These are phyloP conservation scores for Penicillium dipodomyicola DNA, from an alignment of 495 filamentous ascomycete species.

Conservation along the genomic window DNA sequence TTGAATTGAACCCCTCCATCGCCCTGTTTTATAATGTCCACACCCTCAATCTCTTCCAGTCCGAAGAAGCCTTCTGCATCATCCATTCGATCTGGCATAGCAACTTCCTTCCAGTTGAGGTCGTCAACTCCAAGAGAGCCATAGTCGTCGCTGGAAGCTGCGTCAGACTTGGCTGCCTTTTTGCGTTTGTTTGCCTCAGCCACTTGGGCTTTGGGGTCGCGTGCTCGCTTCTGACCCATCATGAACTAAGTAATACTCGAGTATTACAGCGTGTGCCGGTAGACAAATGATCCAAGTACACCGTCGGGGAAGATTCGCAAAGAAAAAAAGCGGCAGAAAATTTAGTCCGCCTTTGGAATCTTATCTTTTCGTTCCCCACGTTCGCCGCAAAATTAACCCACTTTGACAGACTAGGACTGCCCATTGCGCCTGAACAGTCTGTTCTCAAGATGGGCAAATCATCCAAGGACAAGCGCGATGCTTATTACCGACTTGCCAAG, in stretches of 20 bases:
- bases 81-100: slow-evolving; percentile 80
- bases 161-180: slow-evolving; percentile 40
- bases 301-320: slow-evolving; percentile 17
- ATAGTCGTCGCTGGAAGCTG: slow-evolving; percentile 22
- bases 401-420: slow-evolving; percentile 9
- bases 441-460: slow-evolving; percentile 80
- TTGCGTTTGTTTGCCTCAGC: slow-evolving; percentile 48
- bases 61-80: slow-evolving; percentile 95
- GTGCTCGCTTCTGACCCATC: slow-evolving; percentile 51
- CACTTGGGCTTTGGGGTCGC: slow-evolving; percentile 39
- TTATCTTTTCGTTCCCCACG: slow-evolving; percentile 39
- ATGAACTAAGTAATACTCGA: slow-evolving; percentile 5
- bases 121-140: slow-evolving; percentile 53
- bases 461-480: slow-evolving; percentile 97
- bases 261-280: slow-evolving; percentile 4
- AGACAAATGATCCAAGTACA: slow-evolving; percentile 12
- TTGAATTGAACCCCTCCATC: slow-evolving; percentile 46
- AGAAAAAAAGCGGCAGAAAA: slow-evolving; percentile 44
- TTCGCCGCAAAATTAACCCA: slow-evolving; percentile 23
- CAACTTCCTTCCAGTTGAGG: slow-evolving; percentile 77
- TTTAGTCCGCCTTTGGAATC: slow-evolving; percentile 36
- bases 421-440: not conserved
- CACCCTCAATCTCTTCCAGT: slow-evolving; percentile 86
- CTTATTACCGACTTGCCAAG: slow-evolving; percentile 96
- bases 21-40: slow-evolving; percentile 64